Evolutionary conservation across 2,329 filamentous ascomycete species (phyloP).

Genomic region (Aspergillus ruber): DNA sequence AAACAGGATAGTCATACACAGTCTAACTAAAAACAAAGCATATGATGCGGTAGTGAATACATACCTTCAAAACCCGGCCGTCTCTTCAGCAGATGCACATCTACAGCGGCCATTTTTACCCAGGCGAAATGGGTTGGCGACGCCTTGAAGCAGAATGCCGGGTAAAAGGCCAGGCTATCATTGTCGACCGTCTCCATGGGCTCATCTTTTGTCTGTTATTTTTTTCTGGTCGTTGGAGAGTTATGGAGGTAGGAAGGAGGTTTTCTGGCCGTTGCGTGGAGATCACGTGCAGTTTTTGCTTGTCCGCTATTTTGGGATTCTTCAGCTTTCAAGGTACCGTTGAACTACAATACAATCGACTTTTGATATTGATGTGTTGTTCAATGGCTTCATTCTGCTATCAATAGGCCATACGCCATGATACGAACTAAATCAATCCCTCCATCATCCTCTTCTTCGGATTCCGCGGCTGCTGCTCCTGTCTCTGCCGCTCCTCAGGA

Average conservation of each 20-base stretch:
- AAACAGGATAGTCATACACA: background rate
- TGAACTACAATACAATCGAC: too few species aligned
- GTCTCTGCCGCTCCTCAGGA: conserved; percentile 31
- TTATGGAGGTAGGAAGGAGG: background rate
- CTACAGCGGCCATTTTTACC: conserved; percentile 54
- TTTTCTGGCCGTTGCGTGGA: background rate
- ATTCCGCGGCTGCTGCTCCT: conserved; percentile 35
- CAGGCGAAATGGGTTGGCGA: conserved; percentile 58
- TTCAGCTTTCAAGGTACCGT: too few species aligned
- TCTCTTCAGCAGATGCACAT: conserved; percentile 48
- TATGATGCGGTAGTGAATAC: conserved; percentile 1
- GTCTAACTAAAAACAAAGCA: background rate
- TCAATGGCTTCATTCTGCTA: background rate
- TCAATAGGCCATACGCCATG: background rate
- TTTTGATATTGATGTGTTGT: background rate
- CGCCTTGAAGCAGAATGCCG: conserved; percentile 53
- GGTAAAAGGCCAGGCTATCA: conserved; percentile 42
- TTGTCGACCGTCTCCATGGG: conserved; percentile 19
- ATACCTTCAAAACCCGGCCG: conserved; percentile 48
- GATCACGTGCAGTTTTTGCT: background rate
- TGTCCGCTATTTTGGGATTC: background rate
- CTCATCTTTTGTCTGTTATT: conserved; percentile 15
- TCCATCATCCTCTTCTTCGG: conserved; percentile 46
- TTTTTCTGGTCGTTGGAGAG: background rate
- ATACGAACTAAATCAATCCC: conserved; percentile 3